phyloP scores from a whole-genome alignment of 75 land plant genomes.

The Selaginella tamariscina region DNA sequence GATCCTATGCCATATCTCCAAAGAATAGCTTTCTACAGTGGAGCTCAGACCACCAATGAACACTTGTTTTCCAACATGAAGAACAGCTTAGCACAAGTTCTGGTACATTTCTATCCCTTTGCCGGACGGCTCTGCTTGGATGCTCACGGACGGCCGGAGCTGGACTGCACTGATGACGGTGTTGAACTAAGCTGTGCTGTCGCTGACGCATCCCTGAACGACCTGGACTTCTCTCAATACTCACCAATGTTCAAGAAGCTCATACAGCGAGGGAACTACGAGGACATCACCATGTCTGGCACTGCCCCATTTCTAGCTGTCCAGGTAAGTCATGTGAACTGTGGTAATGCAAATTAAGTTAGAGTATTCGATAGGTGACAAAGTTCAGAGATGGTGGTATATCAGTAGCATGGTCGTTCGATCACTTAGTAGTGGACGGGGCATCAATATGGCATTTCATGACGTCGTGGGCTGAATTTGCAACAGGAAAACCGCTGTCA shows the following conservation, averaged over 20 bases:
- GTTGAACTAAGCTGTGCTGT: background rate
- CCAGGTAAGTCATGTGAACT: background rate
- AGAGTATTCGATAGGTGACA: slow-evolving; percentile 28
- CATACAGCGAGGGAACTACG: background rate
- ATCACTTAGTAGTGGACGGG: slow-evolving; percentile 61
- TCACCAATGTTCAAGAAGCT: background rate
- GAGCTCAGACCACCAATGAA: background rate
- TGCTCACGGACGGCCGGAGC: background rate
- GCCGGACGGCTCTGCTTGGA: background rate
- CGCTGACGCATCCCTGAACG: background rate
- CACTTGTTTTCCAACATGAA: background rate
- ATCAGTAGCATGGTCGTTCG: slow-evolving; percentile 50
- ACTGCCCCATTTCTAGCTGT: background rate
- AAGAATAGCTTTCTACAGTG: background rate
- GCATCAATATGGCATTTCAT: slow-evolving; percentile 73
- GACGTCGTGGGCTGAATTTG: slow-evolving; percentile 54
- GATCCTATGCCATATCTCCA: background rate
- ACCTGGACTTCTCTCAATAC: background rate
- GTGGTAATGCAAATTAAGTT: background rate
- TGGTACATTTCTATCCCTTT: background rate
- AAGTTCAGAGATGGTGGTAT: slow-evolving; percentile 47
- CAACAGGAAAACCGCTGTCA: slow-evolving; percentile 15
- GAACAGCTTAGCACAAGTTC: background rate
- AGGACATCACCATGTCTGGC: background rate
- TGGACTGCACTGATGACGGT: background rate